Evolutionary conservation across 2,329 filamentous ascomycete genomes (phyloP).

Genomic region (Cladophialophora yegresii): DNA sequence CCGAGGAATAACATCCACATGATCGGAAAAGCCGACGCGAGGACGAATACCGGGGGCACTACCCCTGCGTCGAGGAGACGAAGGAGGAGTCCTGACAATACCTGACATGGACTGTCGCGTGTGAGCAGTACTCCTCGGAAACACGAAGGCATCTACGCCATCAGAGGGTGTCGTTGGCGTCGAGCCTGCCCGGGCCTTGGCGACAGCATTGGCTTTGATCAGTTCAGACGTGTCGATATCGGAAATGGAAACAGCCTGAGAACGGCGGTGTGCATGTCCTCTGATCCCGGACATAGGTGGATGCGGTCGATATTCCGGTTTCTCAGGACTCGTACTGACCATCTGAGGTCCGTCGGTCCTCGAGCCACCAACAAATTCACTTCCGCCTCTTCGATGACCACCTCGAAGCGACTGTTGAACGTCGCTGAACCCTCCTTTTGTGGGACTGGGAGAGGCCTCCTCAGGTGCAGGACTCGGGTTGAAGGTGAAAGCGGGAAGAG

Average conservation of each 20-base stretch:
- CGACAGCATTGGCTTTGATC: conserved; percentile 61
- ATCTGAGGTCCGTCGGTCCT: conserved; percentile 46
- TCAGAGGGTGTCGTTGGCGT: conserved; percentile 57
- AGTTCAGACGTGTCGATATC: conserved; percentile 67
- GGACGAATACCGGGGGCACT: conserved; percentile 47
- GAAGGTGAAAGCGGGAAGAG: conserved; percentile 37
- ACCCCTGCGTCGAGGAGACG: conserved; percentile 39
- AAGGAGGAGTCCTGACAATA: conserved; percentile 30
- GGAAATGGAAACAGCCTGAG: conserved; percentile 77
- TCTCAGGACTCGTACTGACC: conserved; percentile 42
- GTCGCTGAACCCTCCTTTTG: conserved; percentile 29
- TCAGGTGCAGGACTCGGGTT: conserved; percentile 21
- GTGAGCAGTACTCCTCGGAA: conserved; percentile 36
- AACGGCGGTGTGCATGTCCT: conserved; percentile 78
- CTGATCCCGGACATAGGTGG: conserved; percentile 55
- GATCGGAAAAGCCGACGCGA: conserved; percentile 81
- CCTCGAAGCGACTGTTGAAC: conserved; percentile 19
- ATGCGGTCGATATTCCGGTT: conserved; percentile 37
- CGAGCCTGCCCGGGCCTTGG: conserved; percentile 60
- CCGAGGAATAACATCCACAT: conserved; percentile 77
- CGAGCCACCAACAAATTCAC: conserved; percentile 75
- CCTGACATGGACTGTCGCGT: conserved; percentile 35
- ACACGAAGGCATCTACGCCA: conserved; percentile 34
- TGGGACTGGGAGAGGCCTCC: conserved; percentile 35
- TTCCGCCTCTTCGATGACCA: conserved; percentile 74